These are phyloP conservation scores for Trichoderma orchidacearum DNA, from an alignment of 495 filamentous ascomycete species.

Conservation along the genomic window DNA sequence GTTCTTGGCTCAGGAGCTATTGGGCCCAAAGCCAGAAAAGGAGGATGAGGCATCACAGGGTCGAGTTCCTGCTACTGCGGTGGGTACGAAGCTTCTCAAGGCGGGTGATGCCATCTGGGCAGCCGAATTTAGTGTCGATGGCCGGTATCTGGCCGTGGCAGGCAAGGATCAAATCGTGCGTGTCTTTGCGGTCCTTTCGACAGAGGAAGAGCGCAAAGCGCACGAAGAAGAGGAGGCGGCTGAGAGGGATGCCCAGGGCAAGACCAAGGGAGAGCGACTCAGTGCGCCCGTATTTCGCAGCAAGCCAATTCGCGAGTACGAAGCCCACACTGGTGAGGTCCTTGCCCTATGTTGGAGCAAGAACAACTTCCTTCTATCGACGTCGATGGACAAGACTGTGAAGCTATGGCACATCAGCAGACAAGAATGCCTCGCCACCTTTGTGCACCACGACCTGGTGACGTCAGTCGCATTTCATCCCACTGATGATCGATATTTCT, in stretches of 20 bases:
- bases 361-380: slow-evolving; percentile 95
- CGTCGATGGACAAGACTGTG: slow-evolving; percentile 97
- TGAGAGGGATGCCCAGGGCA: slow-evolving; percentile 24
- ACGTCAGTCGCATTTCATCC: slow-evolving; percentile 93
- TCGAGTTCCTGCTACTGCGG: slow-evolving; percentile 11
- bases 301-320: slow-evolving; percentile 64
- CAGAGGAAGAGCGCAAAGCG: slow-evolving; percentile 57
- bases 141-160: slow-evolving; percentile 77
- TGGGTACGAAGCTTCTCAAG: slow-evolving; percentile 21
- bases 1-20: slow-evolving; percentile 84
- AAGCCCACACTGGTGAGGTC: slow-evolving; percentile 76
- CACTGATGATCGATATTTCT: slow-evolving; percentile 87
- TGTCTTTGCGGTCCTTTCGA: slow-evolving; percentile 82
- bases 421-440: slow-evolving; percentile 80
- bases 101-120: slow-evolving; percentile 65
- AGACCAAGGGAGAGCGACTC: slow-evolving; percentile 41
- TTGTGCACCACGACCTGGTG: slow-evolving; percentile 94
- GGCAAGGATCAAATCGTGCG: slow-evolving; percentile 79
- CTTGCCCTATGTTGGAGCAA: slow-evolving; percentile 96
- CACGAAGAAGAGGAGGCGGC: slow-evolving; percentile 59
- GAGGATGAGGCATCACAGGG: slow-evolving; percentile 2
- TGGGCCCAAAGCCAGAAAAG: slow-evolving; percentile 18
- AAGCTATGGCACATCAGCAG: slow-evolving; percentile 85
- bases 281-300: slow-evolving; percentile 85
- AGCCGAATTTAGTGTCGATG: slow-evolving; percentile 84